phyloP scores from a whole-genome alignment of 192 early-diverging fungal genomes.

The Coemansia sp. region DNA sequence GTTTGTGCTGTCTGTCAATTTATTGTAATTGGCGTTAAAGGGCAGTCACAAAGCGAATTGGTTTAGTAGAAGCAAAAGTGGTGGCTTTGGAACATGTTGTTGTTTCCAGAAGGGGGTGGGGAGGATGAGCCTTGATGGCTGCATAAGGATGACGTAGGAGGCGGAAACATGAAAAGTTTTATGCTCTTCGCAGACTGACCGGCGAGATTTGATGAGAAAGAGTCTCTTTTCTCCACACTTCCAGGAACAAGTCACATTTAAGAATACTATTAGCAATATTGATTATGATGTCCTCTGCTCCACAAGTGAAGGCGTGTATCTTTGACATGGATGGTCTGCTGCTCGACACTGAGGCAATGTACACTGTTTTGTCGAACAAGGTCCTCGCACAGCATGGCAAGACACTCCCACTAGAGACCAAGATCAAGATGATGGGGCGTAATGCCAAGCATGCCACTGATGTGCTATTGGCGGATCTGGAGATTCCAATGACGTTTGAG shows the following conservation, averaged over 20 bases:
- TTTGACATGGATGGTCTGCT: constrained; percentile 84
- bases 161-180: not conserved
- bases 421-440: constrained; percentile 74
- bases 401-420: constrained; percentile 65
- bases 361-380: constrained; percentile 80
- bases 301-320: constrained; percentile 63
- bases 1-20: constrained; percentile 9
- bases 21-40: too few relatives aligned
- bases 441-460: constrained; percentile 44
- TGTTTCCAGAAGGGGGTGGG: not conserved
- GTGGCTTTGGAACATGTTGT: not conserved
- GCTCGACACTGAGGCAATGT: constrained; percentile 85
- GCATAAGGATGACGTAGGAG: not conserved
- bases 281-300: constrained; percentile 15
- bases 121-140: not conserved
- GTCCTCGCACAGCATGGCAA: constrained; percentile 77
- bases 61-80: not conserved
- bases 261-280: not conserved
- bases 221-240: not conserved
- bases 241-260: not conserved
- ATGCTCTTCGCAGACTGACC: not conserved
- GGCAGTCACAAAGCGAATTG: too few relatives aligned
- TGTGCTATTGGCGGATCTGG: constrained; percentile 69
- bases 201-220: not conserved
- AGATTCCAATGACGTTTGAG: constrained; percentile 71